phyloP scores from a whole-genome alignment of 352 stramenopile genomes.

The Globisporangium acanthophoron region DNA sequence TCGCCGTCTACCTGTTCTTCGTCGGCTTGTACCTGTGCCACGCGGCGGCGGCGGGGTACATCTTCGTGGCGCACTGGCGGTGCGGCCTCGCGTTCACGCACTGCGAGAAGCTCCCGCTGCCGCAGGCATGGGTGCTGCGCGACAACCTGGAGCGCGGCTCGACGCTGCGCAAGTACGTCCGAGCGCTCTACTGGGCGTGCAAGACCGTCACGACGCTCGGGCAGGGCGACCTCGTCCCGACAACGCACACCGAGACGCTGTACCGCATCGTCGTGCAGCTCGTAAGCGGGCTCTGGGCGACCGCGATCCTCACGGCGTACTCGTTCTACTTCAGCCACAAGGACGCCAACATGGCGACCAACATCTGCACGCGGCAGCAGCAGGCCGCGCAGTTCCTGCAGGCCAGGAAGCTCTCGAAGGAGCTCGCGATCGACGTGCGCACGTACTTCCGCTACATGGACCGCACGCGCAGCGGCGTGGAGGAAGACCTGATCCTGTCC shows the following conservation, averaged over 20 bases:
- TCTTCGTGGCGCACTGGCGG: constrained; percentile 45
- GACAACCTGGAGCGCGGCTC: constrained; percentile 49
- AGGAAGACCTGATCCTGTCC: constrained; percentile 43
- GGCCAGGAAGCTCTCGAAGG: constrained; percentile 26
- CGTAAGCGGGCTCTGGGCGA: constrained; percentile 57
- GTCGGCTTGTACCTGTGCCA: constrained; percentile 55
- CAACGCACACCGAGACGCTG: constrained; percentile 40
- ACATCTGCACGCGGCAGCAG: constrained; percentile 56
- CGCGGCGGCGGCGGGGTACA: constrained; percentile 48
- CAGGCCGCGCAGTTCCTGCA: constrained; percentile 46
- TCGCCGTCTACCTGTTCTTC: constrained; percentile 35
- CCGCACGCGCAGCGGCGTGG: constrained; percentile 46
- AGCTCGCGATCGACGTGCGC: constrained; percentile 27
- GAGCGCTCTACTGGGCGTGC: constrained; percentile 61
- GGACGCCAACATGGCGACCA: constrained; percentile 50
- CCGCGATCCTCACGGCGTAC: constrained; percentile 59
- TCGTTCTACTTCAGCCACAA: constrained; percentile 71
- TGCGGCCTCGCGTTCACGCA: constrained; percentile 33
- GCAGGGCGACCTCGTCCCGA: constrained; percentile 60
- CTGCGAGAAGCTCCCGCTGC: constrained; percentile 20
- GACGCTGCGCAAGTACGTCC: constrained; percentile 41
- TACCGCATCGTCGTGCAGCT: constrained; percentile 66
- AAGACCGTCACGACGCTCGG: constrained; percentile 70
- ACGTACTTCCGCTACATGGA: constrained; percentile 77
- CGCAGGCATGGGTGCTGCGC: constrained; percentile 50